A percentile compares a stretch with the other conserved stretches of the same genome.
Conservation (phyloP, 208 protist genomes). For the Crithidia expoeki region DNA sequence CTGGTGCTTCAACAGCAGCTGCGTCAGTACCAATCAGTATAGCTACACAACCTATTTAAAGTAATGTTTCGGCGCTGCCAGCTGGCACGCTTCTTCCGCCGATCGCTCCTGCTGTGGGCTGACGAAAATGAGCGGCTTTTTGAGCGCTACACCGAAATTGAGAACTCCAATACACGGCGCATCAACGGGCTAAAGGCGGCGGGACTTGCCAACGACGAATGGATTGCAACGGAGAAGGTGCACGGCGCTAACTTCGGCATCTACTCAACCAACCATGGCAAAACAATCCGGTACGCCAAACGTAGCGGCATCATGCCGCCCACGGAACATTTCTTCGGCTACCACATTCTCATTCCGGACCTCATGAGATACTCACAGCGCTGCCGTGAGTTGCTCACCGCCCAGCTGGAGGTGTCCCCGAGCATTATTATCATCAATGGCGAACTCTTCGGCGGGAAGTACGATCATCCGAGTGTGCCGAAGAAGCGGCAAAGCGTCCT, state of each 20-base stretch:
- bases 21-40: background rate
- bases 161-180: constrained; percentile 74
- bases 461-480: constrained; percentile 74
- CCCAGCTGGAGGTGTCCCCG: constrained; percentile 27
- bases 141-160: constrained; percentile 87
- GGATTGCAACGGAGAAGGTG: constrained; percentile 90
- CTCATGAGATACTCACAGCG: constrained; percentile 44
- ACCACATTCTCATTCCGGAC: constrained; percentile 79
- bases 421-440: constrained; percentile 79
- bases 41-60: background rate
- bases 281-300: constrained; percentile 72
- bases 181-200: constrained; percentile 55
- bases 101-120: constrained; percentile 34
- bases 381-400: constrained; percentile 52
- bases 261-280: constrained; percentile 70
- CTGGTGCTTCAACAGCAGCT: background rate
- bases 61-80: constrained; percentile 30
- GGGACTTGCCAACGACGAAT: constrained; percentile 77
- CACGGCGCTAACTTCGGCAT: constrained; percentile 91
- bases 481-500: constrained; percentile 56
- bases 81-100: constrained; percentile 21
- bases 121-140: constrained; percentile 44
- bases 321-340: constrained; percentile 88
- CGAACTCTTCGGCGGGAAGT: constrained; percentile 90
- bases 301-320: constrained; percentile 80